Percentiles rank a stretch among this genome's conserved stretches.
Evolutionary conservation across 257 asterid genomes (phyloP).

Genomic region (Datura wrightii): DNA sequence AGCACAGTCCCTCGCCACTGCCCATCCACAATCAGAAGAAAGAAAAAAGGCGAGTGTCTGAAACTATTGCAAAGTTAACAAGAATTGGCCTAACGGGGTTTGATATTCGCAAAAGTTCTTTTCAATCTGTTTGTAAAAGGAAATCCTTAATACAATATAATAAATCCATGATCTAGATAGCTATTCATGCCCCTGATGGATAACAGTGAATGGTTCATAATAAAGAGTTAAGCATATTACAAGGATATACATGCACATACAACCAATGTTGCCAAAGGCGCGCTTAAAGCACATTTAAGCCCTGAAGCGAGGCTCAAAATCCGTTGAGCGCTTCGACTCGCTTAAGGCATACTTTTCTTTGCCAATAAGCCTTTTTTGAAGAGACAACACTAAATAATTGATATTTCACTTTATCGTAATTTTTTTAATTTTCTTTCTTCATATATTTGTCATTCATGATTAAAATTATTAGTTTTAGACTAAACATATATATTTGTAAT

Average conservation of each 20-base stretch:
- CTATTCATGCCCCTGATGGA: not conserved
- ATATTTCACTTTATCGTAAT: too few relatives aligned
- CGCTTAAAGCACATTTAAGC: too few relatives aligned
- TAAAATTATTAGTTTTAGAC: too few relatives aligned
- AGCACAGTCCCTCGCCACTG: not conserved
- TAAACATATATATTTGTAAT: too few relatives aligned
- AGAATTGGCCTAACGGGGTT: not conserved
- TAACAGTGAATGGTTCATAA: not conserved
- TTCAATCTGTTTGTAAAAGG: not conserved
- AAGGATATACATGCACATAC: conserved; percentile 13
- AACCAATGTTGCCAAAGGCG: not conserved
- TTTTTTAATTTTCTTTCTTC: too few relatives aligned
- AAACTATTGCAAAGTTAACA: not conserved
- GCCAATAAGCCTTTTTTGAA: too few relatives aligned
- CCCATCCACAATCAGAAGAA: not conserved
- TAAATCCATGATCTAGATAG: not conserved
- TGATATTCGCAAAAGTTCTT: not conserved
- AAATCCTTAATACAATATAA: not conserved
- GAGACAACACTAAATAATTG: too few relatives aligned
- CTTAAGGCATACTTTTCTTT: too few relatives aligned
- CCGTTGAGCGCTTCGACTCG: too few relatives aligned
- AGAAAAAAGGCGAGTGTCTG: not conserved
- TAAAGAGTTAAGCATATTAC: not conserved
- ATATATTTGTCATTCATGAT: too few relatives aligned
- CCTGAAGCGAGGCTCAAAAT: too few relatives aligned